These are phyloP conservation scores for Cynanchum wilfordii DNA, from an alignment of 257 asterid species.

Conservation along the genomic window DNA sequence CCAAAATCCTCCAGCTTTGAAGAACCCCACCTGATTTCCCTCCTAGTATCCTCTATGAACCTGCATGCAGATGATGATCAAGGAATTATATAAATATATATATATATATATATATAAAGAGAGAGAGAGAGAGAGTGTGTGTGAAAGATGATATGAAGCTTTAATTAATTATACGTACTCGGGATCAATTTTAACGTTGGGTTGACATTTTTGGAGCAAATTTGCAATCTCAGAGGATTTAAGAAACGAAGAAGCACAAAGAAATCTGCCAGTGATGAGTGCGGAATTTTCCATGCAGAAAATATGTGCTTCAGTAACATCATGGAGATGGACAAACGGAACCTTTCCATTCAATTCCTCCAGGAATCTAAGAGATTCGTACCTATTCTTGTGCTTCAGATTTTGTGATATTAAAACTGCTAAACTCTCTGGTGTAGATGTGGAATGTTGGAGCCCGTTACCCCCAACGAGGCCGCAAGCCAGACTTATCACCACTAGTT, in stretches of 20 bases:
- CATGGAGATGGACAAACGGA: constrained; percentile 47
- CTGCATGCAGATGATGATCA: constrained; percentile 25
- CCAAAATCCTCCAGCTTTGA: constrained; percentile 47
- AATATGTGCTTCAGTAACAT: constrained; percentile 47
- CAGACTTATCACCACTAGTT: constrained; percentile 47
- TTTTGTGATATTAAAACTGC: constrained; percentile 25
- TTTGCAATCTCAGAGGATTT: constrained; percentile 43
- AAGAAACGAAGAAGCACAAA: constrained; percentile 40
- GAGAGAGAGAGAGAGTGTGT: too few species aligned
- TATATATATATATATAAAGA: too few species aligned
- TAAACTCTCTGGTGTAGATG: constrained; percentile 22
- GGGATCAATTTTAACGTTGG: constrained; percentile 11
- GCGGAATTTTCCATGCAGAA: constrained; percentile 33
- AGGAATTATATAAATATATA: too few species aligned
- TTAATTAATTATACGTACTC: too few species aligned
- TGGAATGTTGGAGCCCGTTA: too few species aligned
- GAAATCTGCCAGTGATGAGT: constrained; percentile 34
- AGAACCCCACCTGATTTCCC: constrained; percentile 49
- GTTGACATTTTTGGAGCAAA: constrained; percentile 23
- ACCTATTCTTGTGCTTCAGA: constrained; percentile 1
- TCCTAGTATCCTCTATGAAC: constrained; percentile 38
- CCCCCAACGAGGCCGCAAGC: constrained; percentile 65
- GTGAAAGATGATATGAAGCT: too few species aligned
- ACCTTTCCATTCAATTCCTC: constrained; percentile 51
- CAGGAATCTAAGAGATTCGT: constrained; percentile 32